Conservation (phyloP, 176 grass and related monocot genomes). For the Thalia dealbata region DNA sequence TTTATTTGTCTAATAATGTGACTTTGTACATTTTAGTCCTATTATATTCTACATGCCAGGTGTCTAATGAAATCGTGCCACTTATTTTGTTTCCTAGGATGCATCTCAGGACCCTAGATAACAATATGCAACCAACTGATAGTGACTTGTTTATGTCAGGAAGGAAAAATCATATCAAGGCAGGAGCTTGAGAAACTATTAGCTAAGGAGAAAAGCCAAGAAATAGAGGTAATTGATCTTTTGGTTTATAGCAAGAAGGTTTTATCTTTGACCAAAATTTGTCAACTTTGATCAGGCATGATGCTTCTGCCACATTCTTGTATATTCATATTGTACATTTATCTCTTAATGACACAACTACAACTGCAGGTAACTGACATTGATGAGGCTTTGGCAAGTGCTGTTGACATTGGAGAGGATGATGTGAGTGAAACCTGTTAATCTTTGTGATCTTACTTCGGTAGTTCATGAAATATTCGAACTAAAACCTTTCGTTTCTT, state of each 20-base stretch:
- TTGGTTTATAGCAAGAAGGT: neutral
- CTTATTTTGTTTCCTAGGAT: neutral
- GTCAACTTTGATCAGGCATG: neutral
- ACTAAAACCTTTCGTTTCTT: neutral
- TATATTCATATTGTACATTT: constrained; percentile 9
- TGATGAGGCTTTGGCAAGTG: constrained; percentile 76
- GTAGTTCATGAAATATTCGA: neutral
- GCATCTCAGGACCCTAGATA: neutral
- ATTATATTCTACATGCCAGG: neutral
- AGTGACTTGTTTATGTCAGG: constrained; percentile 28
- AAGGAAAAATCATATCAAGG: constrained; percentile 62
- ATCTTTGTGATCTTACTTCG: neutral
- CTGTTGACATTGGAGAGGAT: constrained; percentile 90
- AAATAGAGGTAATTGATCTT: constrained; percentile 40
- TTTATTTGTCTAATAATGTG: too few species aligned
- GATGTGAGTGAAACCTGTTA: constrained; percentile 43
- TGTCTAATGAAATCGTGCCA: neutral
- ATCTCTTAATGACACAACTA: constrained; percentile 19
- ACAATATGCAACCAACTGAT: neutral
- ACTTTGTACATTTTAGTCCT: neutral
- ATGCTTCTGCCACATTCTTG: neutral
- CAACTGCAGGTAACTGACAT: constrained; percentile 33
- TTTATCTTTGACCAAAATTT: neutral
- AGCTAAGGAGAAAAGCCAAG: constrained; percentile 59
- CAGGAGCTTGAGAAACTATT: constrained; percentile 68